Evolutionary conservation across 768 basidiomycete genomes (phyloP), one percentile per base, ranked within the genome.

Genomic region (Podaxis pistillaris): DNA sequence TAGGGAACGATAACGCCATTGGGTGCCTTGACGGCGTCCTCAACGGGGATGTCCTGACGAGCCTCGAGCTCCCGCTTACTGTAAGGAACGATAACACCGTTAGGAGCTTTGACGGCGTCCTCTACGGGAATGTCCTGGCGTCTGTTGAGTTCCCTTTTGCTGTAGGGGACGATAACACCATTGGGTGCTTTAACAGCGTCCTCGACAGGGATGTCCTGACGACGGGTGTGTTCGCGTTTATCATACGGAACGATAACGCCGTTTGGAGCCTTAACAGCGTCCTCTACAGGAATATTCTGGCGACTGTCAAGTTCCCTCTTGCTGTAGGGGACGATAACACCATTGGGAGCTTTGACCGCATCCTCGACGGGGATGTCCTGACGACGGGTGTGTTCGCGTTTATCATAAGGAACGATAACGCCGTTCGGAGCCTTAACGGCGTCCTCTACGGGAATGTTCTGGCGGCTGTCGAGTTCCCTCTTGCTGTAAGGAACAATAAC

Each of bases 191-290:
- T 74, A 7, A 68, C 65, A 1, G 76, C 59, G 1, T 66, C 38
- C 53, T 76, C 73, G 3, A 67, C 72, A 2, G 74, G 72, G 49
- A 75, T 73, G 24, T 70, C 70, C 51, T 69, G 66, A 22, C 69
- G 65, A 17, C 28, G 28, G 28, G 28, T 30, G 28, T 30, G 28
- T 33, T 75, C 70, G 40, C 77, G 76, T 59, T 73, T 76, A 52
- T 73, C 65, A 71, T 83, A 85, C n/a, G 78, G 78, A 13, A 69
- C 75, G 52, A 86, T 83, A 7, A 70, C 73, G 51, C 70, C 70
- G 6, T 68, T 52, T 3, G 67, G 68, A 1, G 76, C 69, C 38
- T 68, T 69, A 24, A 68, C 65, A 4, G 75, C 63, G 4, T 64
- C 51, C 62, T 74, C 71, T 5, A 63, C 71, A 4, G 75, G 74